Percentiles rank a stretch among this genome's conserved stretches.
Evolutionary conservation across 2,329 filamentous ascomycete genomes (phyloP).

Genomic region (Paracoccidioides lutzii): DNA sequence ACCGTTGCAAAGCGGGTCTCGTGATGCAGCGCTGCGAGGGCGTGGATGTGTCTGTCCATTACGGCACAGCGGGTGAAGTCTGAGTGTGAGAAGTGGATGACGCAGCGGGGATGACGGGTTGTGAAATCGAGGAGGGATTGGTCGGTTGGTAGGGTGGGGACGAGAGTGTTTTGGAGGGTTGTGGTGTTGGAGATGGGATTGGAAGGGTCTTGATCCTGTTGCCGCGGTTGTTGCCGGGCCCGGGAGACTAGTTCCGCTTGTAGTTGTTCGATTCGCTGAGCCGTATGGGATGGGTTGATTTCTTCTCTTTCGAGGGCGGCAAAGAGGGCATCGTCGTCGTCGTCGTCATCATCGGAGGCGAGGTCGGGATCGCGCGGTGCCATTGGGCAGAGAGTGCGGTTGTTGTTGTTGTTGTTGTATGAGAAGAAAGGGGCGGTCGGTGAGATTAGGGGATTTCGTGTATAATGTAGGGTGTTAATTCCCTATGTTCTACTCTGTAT

Average conservation of each 20-base stretch:
- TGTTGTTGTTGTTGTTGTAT: neutral
- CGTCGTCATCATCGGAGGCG: conserved; percentile 30
- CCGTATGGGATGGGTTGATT: conserved; percentile 40
- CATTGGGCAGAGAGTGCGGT: neutral
- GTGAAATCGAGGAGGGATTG: conserved; percentile 48
- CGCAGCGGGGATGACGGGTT: conserved; percentile 43
- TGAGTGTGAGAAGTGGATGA: conserved; percentile 52
- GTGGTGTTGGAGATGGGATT: conserved; percentile 5
- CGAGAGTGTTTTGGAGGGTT: conserved; percentile 12
- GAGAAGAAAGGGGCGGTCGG: too few species aligned
- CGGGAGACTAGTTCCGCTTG: conserved; percentile 41
- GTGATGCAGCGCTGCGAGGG: conserved; percentile 28
- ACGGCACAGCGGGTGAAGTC: conserved; percentile 50
- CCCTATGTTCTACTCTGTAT: too few species aligned
- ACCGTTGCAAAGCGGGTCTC: conserved; percentile 34
- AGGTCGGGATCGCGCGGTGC: neutral
- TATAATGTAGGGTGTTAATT: too few species aligned
- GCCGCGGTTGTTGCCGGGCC: conserved; percentile 32
- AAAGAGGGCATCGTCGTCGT: conserved; percentile 50
- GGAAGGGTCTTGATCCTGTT: conserved; percentile 33
- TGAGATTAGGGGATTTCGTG: too few species aligned
- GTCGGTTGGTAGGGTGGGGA: conserved; percentile 36
- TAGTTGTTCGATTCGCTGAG: conserved; percentile 47
- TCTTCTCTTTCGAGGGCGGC: conserved; percentile 42
- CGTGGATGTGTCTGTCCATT: conserved; percentile 48